Conservation (phyloP, 495 filamentous ascomycete species). For the Pyrenopolyporus hunteri region DNA sequence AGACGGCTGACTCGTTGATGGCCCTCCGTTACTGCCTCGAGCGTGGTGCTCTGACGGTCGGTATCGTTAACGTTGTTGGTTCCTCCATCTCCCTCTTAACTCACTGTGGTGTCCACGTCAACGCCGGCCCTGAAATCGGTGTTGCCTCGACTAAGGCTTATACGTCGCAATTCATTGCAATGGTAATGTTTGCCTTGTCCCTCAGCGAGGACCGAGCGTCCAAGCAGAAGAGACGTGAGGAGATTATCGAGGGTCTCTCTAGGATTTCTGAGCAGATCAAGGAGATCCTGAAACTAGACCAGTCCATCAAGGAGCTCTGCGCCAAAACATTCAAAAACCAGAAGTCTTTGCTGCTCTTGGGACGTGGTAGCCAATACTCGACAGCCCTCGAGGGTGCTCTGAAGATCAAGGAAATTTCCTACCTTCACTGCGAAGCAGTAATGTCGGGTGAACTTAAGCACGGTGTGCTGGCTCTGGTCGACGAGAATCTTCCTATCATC, state of each 20-base stretch:
- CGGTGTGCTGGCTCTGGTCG: slow-evolving; percentile 94
- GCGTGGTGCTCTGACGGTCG: slow-evolving; percentile 93
- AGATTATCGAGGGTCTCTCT: slow-evolving; percentile 92
- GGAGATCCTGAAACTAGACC: slow-evolving; percentile 85
- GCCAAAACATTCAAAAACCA: slow-evolving; percentile 92
- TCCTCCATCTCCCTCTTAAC: slow-evolving; percentile 98
- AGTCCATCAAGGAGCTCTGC: slow-evolving; percentile 91
- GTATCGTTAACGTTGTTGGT: slow-evolving; percentile 96
- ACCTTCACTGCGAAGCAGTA: slow-evolving; percentile 98
- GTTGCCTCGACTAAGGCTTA: slow-evolving; percentile 99
- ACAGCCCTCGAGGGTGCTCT: slow-evolving; percentile 97
- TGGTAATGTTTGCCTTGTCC: slow-evolving; percentile 98
- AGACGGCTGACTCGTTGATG: slow-evolving; percentile 98
- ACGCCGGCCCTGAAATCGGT: slow-evolving; percentile 97
- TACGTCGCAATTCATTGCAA: slow-evolving; percentile 97
- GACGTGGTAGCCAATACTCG: slow-evolving; percentile 93
- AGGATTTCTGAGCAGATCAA: slow-evolving; percentile 91
- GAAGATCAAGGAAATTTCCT: slow-evolving; percentile 99
- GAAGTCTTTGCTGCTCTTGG: slow-evolving; percentile 91
- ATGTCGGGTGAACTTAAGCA: slow-evolving; percentile 99
- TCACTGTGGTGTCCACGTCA: slow-evolving; percentile 99
- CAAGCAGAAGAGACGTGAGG: slow-evolving; percentile 89
- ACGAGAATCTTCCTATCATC: slow-evolving; percentile 98
- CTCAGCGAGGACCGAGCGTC: slow-evolving; percentile 95
- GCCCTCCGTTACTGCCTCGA: slow-evolving; percentile 96